A percentile compares a stretch with the other conserved stretches of the same genome.
These are phyloP conservation scores for Stevia rebaudiana DNA, from an alignment of 140 eudicot species.

Conservation along the genomic window DNA sequence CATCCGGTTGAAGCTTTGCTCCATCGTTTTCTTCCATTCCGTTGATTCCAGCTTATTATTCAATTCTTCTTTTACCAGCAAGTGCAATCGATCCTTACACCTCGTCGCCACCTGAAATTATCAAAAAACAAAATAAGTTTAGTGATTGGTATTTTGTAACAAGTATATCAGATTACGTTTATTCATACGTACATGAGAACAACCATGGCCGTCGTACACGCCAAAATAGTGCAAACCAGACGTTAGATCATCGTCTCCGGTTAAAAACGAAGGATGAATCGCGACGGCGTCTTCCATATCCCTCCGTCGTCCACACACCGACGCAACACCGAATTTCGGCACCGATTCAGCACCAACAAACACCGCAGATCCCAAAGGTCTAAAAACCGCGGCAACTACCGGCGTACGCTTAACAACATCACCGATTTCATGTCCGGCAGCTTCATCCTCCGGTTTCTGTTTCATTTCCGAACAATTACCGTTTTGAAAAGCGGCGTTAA, in stretches of 20 bases:
- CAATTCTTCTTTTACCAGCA: constrained; percentile 35
- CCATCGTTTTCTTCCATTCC: constrained; percentile 41
- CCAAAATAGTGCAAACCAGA: constrained; percentile 32
- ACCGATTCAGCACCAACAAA: not conserved
- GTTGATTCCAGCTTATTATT: constrained; percentile 11
- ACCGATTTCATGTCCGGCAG: not conserved
- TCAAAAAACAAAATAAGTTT: not conserved
- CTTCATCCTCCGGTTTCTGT: constrained; percentile 5
- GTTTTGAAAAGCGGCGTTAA: not conserved
- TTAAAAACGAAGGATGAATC: constrained; percentile 35
- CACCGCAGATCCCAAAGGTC: constrained; percentile 25
- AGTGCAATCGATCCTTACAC: constrained; percentile 38
- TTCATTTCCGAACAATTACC: not conserved
- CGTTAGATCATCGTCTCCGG: not conserved
- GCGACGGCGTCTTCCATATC: constrained; percentile 57
- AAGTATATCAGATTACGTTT: not conserved
- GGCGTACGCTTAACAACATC: not conserved
- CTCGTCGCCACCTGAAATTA: constrained; percentile 31
- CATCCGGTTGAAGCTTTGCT: constrained; percentile 36
- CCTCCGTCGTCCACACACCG: constrained; percentile 52
- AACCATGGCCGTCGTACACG: constrained; percentile 50
- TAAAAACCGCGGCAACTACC: constrained; percentile 14
- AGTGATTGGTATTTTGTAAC: not conserved
- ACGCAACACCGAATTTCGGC: constrained; percentile 46
- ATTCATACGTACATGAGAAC: constrained; percentile 36